Conservation (phyloP, 352 stramenopile genomes). For the Phytopythium vexans region DNA sequence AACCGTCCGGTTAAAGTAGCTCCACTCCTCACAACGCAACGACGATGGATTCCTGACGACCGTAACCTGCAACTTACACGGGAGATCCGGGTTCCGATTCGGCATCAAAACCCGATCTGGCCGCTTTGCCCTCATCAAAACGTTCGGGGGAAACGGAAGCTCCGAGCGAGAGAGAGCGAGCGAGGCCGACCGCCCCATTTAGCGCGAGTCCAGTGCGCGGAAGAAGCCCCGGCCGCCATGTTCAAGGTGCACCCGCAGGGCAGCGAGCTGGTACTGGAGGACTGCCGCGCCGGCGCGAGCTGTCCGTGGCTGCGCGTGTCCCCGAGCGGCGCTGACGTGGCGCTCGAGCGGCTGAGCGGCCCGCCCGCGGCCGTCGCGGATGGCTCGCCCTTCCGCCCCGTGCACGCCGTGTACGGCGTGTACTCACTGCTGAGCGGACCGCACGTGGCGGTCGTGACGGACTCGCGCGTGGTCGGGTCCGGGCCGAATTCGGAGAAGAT, state of each 20-base stretch:
- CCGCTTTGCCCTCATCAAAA: no score
- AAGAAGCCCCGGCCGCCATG: slow-evolving; percentile 22
- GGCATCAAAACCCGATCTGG: no score
- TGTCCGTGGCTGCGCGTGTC: slow-evolving; percentile 53
- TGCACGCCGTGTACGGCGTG: slow-evolving; percentile 62
- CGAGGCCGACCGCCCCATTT: no score
- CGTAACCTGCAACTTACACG: no score
- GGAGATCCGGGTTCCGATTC: no score
- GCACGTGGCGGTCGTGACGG: slow-evolving; percentile 52
- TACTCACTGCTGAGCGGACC: slow-evolving; percentile 59
- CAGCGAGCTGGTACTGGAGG: slow-evolving; percentile 70
- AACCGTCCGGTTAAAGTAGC: no score
- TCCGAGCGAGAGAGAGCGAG: no score
- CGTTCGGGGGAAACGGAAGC: no score
- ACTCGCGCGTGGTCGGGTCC: slow-evolving; percentile 59
- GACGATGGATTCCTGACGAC: no score
- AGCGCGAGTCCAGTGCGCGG: no score
- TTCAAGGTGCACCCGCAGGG: slow-evolving; percentile 80
- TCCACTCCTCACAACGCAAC: no score
- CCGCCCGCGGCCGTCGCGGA: slow-evolving; percentile 17
- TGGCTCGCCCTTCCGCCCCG: slow-evolving; percentile 24
- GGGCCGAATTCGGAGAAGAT: slow-evolving; percentile 56
- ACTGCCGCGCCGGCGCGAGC: slow-evolving; percentile 68
- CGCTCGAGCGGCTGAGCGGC: slow-evolving; percentile 31
- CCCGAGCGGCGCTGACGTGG: slow-evolving; percentile 30